Evolutionary conservation across 495 filamentous ascomycete genomes (phyloP).

Genomic region (Polyplosphaeria fusca): DNA sequence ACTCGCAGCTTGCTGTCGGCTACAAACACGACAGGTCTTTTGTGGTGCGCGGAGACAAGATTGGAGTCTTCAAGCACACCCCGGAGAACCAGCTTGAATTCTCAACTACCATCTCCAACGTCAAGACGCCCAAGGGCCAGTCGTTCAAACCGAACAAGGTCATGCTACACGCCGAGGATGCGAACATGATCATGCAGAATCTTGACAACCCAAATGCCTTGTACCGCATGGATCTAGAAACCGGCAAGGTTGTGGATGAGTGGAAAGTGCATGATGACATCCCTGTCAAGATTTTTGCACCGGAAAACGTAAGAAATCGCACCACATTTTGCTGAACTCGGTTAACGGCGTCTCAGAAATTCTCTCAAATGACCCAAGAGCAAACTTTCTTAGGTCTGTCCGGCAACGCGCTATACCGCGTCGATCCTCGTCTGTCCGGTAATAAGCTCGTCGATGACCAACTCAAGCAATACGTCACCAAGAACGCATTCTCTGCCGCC

Average conservation of each 20-base stretch:
- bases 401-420: slow-evolving; percentile 84
- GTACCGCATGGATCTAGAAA: slow-evolving; percentile 98
- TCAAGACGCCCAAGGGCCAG: slow-evolving; percentile 82
- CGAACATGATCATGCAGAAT: slow-evolving; percentile 89
- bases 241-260: slow-evolving; percentile 98
- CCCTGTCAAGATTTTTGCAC: slow-evolving; percentile 80
- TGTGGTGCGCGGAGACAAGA: slow-evolving; percentile 93
- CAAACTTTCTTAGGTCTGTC: slow-evolving; percentile 93
- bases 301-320: slow-evolving; percentile 62
- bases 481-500: slow-evolving; percentile 92
- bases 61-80: slow-evolving; percentile 98
- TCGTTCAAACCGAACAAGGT: slow-evolving; percentile 94
- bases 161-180: slow-evolving; percentile 93
- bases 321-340: neutral
- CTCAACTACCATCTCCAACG: slow-evolving; percentile 95
- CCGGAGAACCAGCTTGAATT: slow-evolving; percentile 90
- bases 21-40: slow-evolving; percentile 98
- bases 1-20: slow-evolving; percentile 94
- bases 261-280: slow-evolving; percentile 99
- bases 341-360: slow-evolving; percentile 61
- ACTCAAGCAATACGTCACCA: slow-evolving; percentile 90
- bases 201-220: slow-evolving; percentile 79
- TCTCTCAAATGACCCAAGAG: slow-evolving; percentile 92
- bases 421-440: slow-evolving; percentile 87
- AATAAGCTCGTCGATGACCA: slow-evolving; percentile 90